Evolutionary conservation across 352 stramenopile species (phyloP).

Genomic region (Phytophthora nicotianae): DNA sequence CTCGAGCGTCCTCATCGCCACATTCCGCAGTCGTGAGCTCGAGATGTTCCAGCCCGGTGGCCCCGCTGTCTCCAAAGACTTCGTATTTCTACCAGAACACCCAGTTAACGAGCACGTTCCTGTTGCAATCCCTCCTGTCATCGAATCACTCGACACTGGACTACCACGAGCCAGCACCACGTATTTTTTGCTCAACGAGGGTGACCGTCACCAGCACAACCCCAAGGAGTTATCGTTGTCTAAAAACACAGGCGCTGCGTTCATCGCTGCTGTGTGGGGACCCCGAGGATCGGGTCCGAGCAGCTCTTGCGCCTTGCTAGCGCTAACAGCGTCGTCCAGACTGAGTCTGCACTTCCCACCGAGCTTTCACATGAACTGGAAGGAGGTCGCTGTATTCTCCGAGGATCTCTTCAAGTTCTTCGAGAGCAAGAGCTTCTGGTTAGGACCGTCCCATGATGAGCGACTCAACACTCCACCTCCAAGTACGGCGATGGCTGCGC

Average conservation of each 20-base stretch:
- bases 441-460: conserved; percentile 24
- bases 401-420: conserved; percentile 74
- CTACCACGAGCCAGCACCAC: conserved; percentile 45
- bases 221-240: conserved; percentile 83
- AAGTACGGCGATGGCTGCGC: conserved; percentile 28
- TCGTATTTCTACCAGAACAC: conserved; percentile 68
- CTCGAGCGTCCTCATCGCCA: conserved; percentile 76
- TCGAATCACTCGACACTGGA: conserved; percentile 38
- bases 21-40: conserved; percentile 78
- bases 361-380: conserved; percentile 85
- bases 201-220: conserved; percentile 77
- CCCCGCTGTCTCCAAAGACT: conserved; percentile 82
- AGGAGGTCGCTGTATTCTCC: conserved; percentile 70
- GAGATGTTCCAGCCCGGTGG: conserved; percentile 82
- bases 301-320: conserved; percentile 67
- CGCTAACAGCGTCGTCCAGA: conserved; percentile 60
- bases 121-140: conserved; percentile 51
- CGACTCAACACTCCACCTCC: conserved; percentile 22
- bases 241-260: conserved; percentile 70
- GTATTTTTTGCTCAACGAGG: conserved; percentile 73
- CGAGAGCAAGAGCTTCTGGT: conserved; percentile 44
- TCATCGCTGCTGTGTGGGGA: conserved; percentile 68
- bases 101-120: conserved; percentile 54
- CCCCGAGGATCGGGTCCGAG: conserved; percentile 77
- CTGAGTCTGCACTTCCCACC: conserved; percentile 76